Conservation (phyloP, 257 asterid species). For the Mitragyna speciosa region DNA sequence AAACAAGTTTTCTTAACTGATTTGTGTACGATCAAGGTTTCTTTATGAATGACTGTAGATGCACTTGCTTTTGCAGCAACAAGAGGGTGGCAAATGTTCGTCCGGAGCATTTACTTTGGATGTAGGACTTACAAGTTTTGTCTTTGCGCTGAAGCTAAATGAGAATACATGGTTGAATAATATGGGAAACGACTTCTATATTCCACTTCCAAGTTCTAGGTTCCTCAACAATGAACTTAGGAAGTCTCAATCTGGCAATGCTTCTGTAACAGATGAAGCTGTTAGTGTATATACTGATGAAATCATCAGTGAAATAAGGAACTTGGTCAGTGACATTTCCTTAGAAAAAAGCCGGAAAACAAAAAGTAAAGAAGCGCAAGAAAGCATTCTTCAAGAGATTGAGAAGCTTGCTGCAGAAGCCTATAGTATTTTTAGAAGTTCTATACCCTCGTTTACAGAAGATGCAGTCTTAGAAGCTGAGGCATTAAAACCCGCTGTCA, state of each 20-base stretch:
- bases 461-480: constrained; percentile 41
- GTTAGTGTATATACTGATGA: constrained; percentile 57
- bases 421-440: constrained; percentile 76
- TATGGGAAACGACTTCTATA: constrained; percentile 72
- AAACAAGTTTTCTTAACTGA: background rate
- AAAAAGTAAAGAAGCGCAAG: constrained; percentile 65
- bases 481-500: constrained; percentile 37
- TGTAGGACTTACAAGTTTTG: constrained; percentile 54
- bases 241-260: constrained; percentile 26
- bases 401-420: constrained; percentile 99
- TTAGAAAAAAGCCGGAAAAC: constrained; percentile 57
- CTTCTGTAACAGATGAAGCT: constrained; percentile 39
- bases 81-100: constrained; percentile 54
- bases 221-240: constrained; percentile 26
- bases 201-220: constrained; percentile 51
- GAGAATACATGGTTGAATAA: constrained; percentile 72
- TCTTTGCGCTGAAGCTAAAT: constrained; percentile 78
- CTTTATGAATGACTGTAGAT: constrained; percentile 18
- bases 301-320: constrained; percentile 73
- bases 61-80: constrained; percentile 51
- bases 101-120: constrained; percentile 66
- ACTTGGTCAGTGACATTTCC: constrained; percentile 68
- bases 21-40: constrained; percentile 11
- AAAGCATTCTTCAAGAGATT: constrained; percentile 89
- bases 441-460: constrained; percentile 52